Base-by-base conservation (phyloP, 2,329 filamentous ascomycete species). In the Alternaria sp. region DNA sequence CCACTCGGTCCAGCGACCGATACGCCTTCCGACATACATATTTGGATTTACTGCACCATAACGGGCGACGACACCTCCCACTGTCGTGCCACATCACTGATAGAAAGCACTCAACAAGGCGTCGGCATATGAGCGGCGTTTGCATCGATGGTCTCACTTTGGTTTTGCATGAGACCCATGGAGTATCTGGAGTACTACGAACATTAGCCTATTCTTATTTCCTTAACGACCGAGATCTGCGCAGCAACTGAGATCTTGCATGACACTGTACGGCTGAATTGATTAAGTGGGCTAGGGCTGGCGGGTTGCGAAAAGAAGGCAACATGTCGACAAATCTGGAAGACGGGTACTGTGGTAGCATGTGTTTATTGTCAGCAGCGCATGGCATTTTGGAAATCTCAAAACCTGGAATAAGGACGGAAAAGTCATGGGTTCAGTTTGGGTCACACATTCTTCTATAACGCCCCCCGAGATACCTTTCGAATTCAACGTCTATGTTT, bases 61-160 rank as follows among this genome's bases (percentile, higher is more conserved):
- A 74, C 70, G 70, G 75, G 64, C 69, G 63, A 75, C 71, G 70
- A 73, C 68, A 65, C 63, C 65, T 61, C 43, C 41, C 69, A 62
- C 63, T 53, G 68, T 71, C 62, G 66, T 70, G 68, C 54, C 33
- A 63, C 57, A 66, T 65, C 61, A 71, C 66, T 71, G 71, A 76
- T 76, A 76, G 74, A 78, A 67, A 69, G 67, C 63, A 72, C 68
- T 65, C 70, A 66, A 62, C 56, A 63, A 63, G 77, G 71, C 72
- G 73, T 75, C 69, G 75, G 76, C 76, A 78, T 78, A 71, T 71
- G 71, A 73, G 71, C 69, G 76, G 76, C 75, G 76, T 78, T 79
- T 72, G 74, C 74, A 77, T 77, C 65, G 61, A 69, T 67, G 68
- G 73, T 71, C 72, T 73, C 64, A 58, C 58, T 67, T 67, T 65